A percentile compares a stretch with the other conserved stretches of the same genome.
These are phyloP conservation scores for Saccharomycopsis oosterbeekiorum DNA, from an alignment of 805 yeast genomes.

Conservation along the genomic window DNA sequence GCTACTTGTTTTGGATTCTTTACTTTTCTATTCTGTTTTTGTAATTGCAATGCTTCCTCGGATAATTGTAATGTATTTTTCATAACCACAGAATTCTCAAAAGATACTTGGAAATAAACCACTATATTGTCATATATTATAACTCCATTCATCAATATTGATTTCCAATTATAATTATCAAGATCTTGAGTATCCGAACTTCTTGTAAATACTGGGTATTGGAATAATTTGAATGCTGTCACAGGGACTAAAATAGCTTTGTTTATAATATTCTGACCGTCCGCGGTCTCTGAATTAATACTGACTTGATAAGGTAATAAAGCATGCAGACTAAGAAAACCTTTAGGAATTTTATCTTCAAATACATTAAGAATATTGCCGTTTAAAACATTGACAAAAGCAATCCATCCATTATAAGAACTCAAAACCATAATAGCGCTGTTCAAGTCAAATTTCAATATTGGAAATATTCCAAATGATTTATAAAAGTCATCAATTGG, in stretches of 20 bases:
- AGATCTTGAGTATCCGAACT: background rate
- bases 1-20: constrained; percentile 3
- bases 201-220: background rate
- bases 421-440: constrained; percentile 5
- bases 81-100: constrained; percentile 10
- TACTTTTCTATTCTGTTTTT: background rate
- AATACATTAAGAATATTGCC: constrained; percentile 15
- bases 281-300: background rate
- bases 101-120: constrained; percentile 16
- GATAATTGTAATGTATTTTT: constrained; percentile 3
- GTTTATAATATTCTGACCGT: background rate
- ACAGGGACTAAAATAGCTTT: constrained; percentile 1
- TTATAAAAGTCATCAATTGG: background rate
- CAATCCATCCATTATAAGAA: constrained; percentile 18
- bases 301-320: background rate
- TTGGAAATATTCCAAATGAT: constrained; percentile 2
- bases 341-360: constrained; percentile 9
- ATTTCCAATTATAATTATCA: constrained; percentile 1
- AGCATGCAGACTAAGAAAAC: background rate
- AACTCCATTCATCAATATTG: constrained; percentile 10
- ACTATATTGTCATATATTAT: constrained; percentile 14
- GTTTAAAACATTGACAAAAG: constrained; percentile 15
- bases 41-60: constrained; percentile 3
- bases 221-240: constrained; percentile 6
- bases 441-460: constrained; percentile 13